Evolutionary conservation across 1,139 yeast species (phyloP).

Genomic region (Yamadazyma buinensis): DNA sequence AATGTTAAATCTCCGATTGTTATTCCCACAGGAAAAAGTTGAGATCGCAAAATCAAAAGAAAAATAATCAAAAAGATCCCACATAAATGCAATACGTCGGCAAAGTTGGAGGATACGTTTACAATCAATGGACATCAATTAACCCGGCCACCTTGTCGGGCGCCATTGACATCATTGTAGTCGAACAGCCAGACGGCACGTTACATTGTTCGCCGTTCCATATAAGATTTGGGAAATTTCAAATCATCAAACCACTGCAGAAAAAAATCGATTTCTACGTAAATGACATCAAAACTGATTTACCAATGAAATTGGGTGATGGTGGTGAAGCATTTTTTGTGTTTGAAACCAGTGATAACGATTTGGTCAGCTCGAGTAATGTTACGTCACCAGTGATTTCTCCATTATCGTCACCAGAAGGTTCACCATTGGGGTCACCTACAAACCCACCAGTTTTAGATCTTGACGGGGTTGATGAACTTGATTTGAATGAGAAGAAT

Average conservation of each 20-base stretch:
- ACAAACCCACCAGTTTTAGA: slow-evolving; percentile 12
- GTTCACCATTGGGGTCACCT: slow-evolving; percentile 28
- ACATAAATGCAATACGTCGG: slow-evolving; percentile 99
- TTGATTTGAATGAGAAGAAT: slow-evolving; percentile 25
- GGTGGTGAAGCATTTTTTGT: slow-evolving; percentile 99
- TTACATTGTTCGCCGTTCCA: slow-evolving; percentile 95
- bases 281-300: slow-evolving; percentile 73
- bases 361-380: slow-evolving; percentile 66
- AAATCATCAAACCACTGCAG: slow-evolving; percentile 90
- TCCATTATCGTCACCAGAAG: slow-evolving; percentile 67
- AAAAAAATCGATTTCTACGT: slow-evolving; percentile 88
- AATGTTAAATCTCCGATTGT: too few relatives aligned
- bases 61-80: too few relatives aligned
- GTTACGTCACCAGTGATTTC: slow-evolving; percentile 91
- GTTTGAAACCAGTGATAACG: slow-evolving; percentile 69
- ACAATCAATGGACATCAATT: slow-evolving; percentile 95
- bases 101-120: slow-evolving; percentile 88
- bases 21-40: too few relatives aligned
- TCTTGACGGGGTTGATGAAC: slow-evolving; percentile 23
- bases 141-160: slow-evolving; percentile 96
- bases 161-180: slow-evolving; percentile 94
- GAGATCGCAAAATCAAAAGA: too few relatives aligned
- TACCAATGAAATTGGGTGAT: slow-evolving; percentile 95
- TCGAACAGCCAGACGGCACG: slow-evolving; percentile 84
- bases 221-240: slow-evolving; percentile 91